Evolutionary conservation across 805 yeast genomes (phyloP).

Genomic region (Suhomyces prunicola): DNA sequence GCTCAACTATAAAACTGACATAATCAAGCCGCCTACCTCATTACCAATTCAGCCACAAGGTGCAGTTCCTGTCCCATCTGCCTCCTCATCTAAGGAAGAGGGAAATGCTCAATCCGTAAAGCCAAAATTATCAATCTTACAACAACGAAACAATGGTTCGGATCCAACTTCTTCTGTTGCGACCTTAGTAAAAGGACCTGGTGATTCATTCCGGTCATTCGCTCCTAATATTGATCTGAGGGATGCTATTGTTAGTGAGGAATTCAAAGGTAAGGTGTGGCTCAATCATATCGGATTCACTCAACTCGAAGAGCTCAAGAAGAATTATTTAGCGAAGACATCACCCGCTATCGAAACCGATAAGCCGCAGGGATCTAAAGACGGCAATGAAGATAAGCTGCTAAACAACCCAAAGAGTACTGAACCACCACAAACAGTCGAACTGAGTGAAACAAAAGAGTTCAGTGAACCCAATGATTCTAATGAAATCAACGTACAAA

Average conservation of each 20-base stretch:
- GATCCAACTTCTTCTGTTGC: slow-evolving; percentile 11
- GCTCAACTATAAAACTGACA: slow-evolving; percentile 30
- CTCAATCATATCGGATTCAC: slow-evolving; percentile 36
- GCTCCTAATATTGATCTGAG: slow-evolving; percentile 37
- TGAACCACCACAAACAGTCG: slow-evolving; percentile 3
- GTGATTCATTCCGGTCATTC: slow-evolving; percentile 29
- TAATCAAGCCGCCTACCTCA: slow-evolving; percentile 11
- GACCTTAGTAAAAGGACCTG: slow-evolving; percentile 9
- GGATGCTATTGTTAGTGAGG: slow-evolving; percentile 30
- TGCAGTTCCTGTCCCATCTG: slow-evolving; percentile 3
- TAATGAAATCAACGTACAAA: slow-evolving; percentile 25
- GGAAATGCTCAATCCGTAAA: neutral
- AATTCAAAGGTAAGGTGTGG: slow-evolving; percentile 36
- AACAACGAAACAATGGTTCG: slow-evolving; percentile 20
- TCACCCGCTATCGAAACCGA: slow-evolving; percentile 8
- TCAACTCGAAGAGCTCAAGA: slow-evolving; percentile 27
- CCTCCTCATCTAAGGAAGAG: neutral
- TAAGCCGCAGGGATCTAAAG: slow-evolving; percentile 2
- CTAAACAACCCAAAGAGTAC: neutral
- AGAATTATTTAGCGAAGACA: slow-evolving; percentile 10
- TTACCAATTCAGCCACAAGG: slow-evolving; percentile 5
- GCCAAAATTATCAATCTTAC: slow-evolving; percentile 22
- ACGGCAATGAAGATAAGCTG: slow-evolving; percentile 1
- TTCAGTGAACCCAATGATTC: neutral
- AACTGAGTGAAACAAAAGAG: neutral